phyloP scores from a whole-genome alignment of 2,329 filamentous ascomycete genomes.

The Exophiala aquamarina region DNA sequence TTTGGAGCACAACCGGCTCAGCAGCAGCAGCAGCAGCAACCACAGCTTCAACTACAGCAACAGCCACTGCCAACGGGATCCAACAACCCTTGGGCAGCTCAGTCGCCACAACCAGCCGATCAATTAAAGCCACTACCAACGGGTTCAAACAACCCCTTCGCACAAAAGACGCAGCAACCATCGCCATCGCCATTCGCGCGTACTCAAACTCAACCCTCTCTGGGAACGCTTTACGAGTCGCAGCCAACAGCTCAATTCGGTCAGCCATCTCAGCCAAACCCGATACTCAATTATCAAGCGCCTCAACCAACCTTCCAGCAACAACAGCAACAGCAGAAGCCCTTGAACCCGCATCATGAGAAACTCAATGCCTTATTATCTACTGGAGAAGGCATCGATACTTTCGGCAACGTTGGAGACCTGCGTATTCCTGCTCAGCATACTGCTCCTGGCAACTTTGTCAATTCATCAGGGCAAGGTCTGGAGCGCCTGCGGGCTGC shows the following conservation, averaged over 20 bases:
- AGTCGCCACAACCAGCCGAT: conserved; percentile 58
- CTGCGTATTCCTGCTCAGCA: conserved; percentile 94
- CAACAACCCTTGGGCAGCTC: conserved; percentile 89
- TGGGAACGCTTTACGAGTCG: conserved; percentile 79
- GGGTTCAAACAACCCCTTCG: conserved; percentile 97
- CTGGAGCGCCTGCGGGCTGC: conserved; percentile 66
- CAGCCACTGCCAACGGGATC: conserved; percentile 70
- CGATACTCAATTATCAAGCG: conserved; percentile 48
- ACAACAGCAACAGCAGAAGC: conserved; percentile 41
- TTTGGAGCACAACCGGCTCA: conserved; percentile 44
- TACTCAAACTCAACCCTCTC: conserved; percentile 64
- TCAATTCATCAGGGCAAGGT: conserved; percentile 91
- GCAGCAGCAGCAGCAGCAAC: conserved; percentile 53
- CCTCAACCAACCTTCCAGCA: conserved; percentile 46
- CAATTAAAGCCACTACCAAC: conserved; percentile 79
- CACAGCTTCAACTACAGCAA: conserved; percentile 61
- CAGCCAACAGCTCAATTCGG: conserved; percentile 67
- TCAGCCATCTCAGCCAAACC: conserved; percentile 54
- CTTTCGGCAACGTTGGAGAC: conserved; percentile 95
- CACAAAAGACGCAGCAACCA: conserved; percentile 38
- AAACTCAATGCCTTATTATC: conserved; percentile 84
- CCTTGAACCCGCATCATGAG: conserved; percentile 59
- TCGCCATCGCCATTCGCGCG: conserved; percentile 57
- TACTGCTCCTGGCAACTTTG: conserved; percentile 91
- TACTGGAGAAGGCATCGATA: conserved; percentile 89